Evolutionary conservation across 148 eudicot genomes (phyloP).

Genomic region (Polygonum maritimum): DNA sequence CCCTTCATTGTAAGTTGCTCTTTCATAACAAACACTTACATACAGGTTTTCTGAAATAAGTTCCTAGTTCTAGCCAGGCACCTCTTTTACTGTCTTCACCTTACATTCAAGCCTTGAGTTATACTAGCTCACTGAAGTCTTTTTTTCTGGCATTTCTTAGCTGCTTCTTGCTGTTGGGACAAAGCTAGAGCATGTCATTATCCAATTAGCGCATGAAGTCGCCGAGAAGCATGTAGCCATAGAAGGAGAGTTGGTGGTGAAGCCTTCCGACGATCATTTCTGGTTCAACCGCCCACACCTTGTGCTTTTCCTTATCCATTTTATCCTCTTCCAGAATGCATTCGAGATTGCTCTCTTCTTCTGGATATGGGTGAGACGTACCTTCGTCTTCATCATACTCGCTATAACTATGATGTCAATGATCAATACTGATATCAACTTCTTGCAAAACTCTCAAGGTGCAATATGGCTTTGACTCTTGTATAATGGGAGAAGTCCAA

Average conservation of each 20-base stretch:
- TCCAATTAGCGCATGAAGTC: conserved; percentile 56
- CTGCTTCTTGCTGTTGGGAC: conserved; percentile 65
- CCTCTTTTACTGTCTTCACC: neutral
- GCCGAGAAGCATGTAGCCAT: conserved; percentile 51
- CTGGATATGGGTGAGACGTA: conserved; percentile 54
- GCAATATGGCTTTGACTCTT: conserved; percentile 68
- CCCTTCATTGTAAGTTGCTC: conserved; percentile 43
- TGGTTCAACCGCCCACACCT: conserved; percentile 61
- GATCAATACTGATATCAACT: neutral
- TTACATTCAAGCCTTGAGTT: neutral
- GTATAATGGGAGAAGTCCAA: conserved; percentile 66
- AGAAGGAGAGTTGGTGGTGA: conserved; percentile 48
- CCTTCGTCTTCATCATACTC: neutral
- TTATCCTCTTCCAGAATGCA: conserved; percentile 70
- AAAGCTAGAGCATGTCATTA: conserved; percentile 64
- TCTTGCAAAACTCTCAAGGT: conserved; percentile 21
- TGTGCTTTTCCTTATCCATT: conserved; percentile 49
- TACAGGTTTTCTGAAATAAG: neutral
- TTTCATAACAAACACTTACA: neutral
- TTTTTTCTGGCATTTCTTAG: conserved; percentile 17
- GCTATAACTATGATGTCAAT: neutral
- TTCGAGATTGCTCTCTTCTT: conserved; percentile 71
- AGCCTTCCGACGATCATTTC: conserved; percentile 63
- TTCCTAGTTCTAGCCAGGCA: no score
- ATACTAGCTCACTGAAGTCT: neutral